Evolutionary conservation across 768 basidiomycete genomes (phyloP).

Genomic region (Suillus bovinus): DNA sequence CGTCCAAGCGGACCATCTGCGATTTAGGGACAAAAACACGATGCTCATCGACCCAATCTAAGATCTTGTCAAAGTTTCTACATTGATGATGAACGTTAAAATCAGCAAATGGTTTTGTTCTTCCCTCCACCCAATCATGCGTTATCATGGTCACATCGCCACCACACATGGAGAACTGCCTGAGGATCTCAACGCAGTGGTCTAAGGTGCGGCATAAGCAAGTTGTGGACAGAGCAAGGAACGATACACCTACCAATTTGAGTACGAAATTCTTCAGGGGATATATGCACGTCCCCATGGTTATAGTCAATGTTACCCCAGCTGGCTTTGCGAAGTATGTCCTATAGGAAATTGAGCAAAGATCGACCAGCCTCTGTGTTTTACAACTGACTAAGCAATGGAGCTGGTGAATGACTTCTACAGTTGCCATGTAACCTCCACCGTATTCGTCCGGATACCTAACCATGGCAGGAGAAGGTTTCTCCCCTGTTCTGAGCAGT

Average conservation of each 20-base stretch:
- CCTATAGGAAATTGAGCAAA: not conserved
- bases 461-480: constrained; percentile 3
- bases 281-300: not conserved
- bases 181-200: constrained; percentile 13
- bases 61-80: not conserved
- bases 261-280: not conserved
- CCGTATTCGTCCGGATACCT: constrained; percentile 16
- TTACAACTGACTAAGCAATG: constrained; percentile 13
- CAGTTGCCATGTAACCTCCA: constrained; percentile 15
- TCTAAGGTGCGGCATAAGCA: not conserved
- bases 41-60: not conserved
- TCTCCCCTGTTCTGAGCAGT: constrained; percentile 10
- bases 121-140: constrained; percentile 13
- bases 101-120: not conserved
- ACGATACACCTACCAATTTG: constrained; percentile 11
- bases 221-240: not conserved
- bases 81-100: constrained; percentile 1
- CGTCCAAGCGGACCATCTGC: not conserved
- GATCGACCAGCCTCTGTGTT: not conserved
- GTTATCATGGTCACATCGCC: constrained; percentile 12
- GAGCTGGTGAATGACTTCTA: constrained; percentile 14
- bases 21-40: not conserved
- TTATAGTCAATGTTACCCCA: constrained; percentile 7
- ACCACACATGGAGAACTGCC: constrained; percentile 14
- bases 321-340: constrained; percentile 14